phyloP scores from a whole-genome alignment of 768 basidiomycete genomes.

The Tricholoma bakamatsutake region DNA sequence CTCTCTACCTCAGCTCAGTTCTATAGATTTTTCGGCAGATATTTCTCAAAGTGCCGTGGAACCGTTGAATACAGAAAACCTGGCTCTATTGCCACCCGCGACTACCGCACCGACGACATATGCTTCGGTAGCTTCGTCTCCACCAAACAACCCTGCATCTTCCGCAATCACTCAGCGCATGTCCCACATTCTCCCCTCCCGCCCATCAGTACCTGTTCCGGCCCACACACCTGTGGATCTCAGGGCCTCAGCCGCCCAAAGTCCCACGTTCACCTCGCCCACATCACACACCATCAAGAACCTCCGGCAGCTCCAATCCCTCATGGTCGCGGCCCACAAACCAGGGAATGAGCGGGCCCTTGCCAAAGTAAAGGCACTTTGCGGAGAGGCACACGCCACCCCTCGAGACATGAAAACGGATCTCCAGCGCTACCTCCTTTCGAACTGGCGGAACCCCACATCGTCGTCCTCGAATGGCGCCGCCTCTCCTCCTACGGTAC shows the following conservation, averaged over 20 bases:
- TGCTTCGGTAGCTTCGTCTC: conserved; percentile 7
- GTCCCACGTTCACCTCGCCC: not conserved
- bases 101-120: conserved; percentile 5
- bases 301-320: conserved; percentile 35
- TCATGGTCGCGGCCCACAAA: conserved; percentile 38
- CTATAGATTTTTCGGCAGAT: not conserved
- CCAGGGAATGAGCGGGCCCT: conserved; percentile 36
- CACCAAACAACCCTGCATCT: not conserved
- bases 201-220: not conserved
- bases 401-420: conserved; percentile 39
- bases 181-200: not conserved
- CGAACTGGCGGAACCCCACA: conserved; percentile 40
- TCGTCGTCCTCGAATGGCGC: conserved; percentile 5
- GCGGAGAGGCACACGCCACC: conserved; percentile 38
- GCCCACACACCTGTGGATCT: conserved; percentile 1
- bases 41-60: not conserved
- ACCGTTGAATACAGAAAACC: not conserved
- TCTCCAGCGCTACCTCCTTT: conserved; percentile 34
- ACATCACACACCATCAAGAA: conserved; percentile 18
- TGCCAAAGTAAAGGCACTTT: conserved; percentile 37
- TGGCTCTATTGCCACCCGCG: not conserved
- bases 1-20: not conserved
- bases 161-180: not conserved
- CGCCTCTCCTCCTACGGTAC: conserved; percentile 5
- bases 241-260: not conserved